Evolutionary conservation across 352 stramenopile genomes (phyloP), one percentile per base, ranked within the genome.

Genomic region (Globisporangium barbulae): DNA sequence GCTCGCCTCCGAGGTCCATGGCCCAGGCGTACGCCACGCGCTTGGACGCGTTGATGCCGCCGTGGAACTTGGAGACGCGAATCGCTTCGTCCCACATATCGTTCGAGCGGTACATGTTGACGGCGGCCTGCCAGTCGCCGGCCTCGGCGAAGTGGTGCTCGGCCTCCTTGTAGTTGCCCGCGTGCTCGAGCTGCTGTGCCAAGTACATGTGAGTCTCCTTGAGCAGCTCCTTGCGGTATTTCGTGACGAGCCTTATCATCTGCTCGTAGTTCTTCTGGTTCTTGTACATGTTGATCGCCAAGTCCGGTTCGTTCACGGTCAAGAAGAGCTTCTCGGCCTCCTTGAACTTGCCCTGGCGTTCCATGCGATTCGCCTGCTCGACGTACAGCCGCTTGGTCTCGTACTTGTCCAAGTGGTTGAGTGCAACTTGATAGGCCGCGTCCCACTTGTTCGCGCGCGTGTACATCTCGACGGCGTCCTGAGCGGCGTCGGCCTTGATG

Each of bases 211-310:
- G 91, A 12, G 90, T 98, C 56, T 98, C 90, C 65, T 97, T 97
- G 57, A 98, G 85, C 45, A 98, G 69, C 65, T 98, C 89, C 67
- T 95, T 93, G 64, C 90, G 88, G 69, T 97, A 95, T 65, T 96
- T 93, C n/a, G 83, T 89, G 45, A 98, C 94, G 7, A 98, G 73
- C 2, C 90, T 85, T 53, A 98, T 93, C 93, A 98, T 98, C 68
- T 97, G 89, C 69, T 98, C 93, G 71, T 97, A 98, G 63, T 97
- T 93, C 59, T 94, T 91, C 65, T 97, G 85, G 73, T 97, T 97
- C 77, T 98, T 98, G 88, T 98, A 98, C 93, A 98, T 98, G 68
- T 96, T 94, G 74, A 98, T 98, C 37, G 95, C 95, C 21, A 96
- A 63, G 64, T 98, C 89, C 5, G 88, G 83, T 53, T 98, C 90